Evolutionary conservation across 176 grass and related monocot genomes (phyloP), one percentile per base, ranked within the genome.

Genomic region (Pontederia paniculata): DNA sequence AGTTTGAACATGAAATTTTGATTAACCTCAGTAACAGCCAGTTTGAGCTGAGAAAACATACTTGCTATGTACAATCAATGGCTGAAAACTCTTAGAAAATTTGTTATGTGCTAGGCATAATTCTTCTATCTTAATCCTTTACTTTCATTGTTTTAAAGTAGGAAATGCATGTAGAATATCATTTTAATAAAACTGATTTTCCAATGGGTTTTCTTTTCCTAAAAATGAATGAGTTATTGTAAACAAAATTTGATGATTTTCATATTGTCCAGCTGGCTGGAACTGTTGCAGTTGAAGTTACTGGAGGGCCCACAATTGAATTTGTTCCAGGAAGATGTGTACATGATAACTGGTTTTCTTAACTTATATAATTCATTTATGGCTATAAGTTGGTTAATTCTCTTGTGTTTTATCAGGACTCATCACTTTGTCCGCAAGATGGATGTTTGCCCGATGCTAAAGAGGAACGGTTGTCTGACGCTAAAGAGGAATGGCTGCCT

Each of bases 251-350:
- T 31, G 25, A 31, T 31, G 25, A 2, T 53, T 42, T 42, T 67
- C 17, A 75, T 71, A 54, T 67, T 23, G 49, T 31, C 54, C 70
- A 91, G 93, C 79, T 98, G 76, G 83, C 86, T 70, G 93, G 93
- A 82, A 83, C 88, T 51, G 77, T 91, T 77, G 93, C 93, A 55
- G 83, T 91, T 72, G 93, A 98, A 86, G 77, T 98, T 60, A 98
- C 83, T 17, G 93, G 93, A 18, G 93, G 86, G 5, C 86, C 86
- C 17, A 97, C 93, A 0, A 23, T 91, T 74, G 80, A 84, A 23
- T 98, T 98, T 63, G 50, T 84, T 60, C 93, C 93, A 63, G 93
- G 93, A 56, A 86, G 93, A 78, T 73, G 64, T 53, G 83, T 98
- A 81, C 43, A 50, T 56, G 46, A 74, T 56, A 51, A 44, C 13